Evolutionary conservation across 495 filamentous ascomycete species (phyloP).

Genomic region (Neurospora sp.): DNA sequence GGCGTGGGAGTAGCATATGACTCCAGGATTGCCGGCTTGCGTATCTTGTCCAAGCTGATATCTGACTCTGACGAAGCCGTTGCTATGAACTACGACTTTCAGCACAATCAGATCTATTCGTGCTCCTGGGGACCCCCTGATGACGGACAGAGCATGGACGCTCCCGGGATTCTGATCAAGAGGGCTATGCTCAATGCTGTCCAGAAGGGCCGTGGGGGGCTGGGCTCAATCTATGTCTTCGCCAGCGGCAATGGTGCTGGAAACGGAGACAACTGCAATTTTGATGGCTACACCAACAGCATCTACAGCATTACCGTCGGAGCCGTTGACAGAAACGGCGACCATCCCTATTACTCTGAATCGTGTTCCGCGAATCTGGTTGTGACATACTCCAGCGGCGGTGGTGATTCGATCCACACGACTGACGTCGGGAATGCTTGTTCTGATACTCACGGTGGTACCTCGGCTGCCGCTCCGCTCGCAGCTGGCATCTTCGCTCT

Average conservation of each 20-base stretch:
- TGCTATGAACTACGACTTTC: constrained; percentile 83
- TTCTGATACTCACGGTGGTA: constrained; percentile 73
- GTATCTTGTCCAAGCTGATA: constrained; percentile 85
- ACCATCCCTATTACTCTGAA: constrained; percentile 89
- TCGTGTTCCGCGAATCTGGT: constrained; percentile 90
- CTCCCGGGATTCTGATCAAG: constrained; percentile 78
- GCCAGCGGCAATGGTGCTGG: constrained; percentile 88
- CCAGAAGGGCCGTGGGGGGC: constrained; percentile 72
- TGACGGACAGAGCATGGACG: constrained; percentile 88
- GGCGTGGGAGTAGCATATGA: constrained; percentile 92
- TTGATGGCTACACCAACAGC: constrained; percentile 97
- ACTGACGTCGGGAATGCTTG: constrained; percentile 91
- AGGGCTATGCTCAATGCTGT: constrained; percentile 86
- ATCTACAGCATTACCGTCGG: constrained; percentile 98
- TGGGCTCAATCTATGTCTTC: constrained; percentile 94
- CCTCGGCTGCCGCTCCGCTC: constrained; percentile 90
- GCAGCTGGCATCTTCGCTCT: constrained; percentile 89
- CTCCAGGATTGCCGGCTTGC: constrained; percentile 78
- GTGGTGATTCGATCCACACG: constrained; percentile 81
- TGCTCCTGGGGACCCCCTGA: constrained; percentile 97
- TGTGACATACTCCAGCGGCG: constrained; percentile 91
- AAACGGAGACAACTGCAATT: constrained; percentile 95
- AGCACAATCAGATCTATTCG: constrained; percentile 93
- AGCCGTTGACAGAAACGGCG: constrained; percentile 76
- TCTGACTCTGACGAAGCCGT: constrained; percentile 85